These are phyloP conservation scores for Metschnikowia peoriensis DNA, from an alignment of 805 yeast genomes.

Conservation along the genomic window DNA sequence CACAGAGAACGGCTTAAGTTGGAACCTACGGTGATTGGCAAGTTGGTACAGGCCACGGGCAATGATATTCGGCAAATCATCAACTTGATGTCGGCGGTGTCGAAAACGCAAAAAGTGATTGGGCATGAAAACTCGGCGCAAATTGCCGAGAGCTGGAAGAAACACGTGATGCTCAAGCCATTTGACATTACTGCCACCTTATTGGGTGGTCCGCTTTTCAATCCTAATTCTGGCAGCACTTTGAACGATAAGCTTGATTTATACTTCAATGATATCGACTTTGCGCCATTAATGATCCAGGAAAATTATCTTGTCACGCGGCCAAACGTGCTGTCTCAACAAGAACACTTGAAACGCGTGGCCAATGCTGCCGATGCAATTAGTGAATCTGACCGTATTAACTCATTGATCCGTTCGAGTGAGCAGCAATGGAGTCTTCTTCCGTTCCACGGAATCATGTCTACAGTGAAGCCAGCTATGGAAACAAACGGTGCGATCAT, in stretches of 20 bases:
- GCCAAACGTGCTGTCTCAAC: conserved; percentile 50
- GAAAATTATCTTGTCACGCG: conserved; percentile 78
- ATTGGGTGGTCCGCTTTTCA: conserved; percentile 57
- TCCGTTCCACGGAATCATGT: conserved; percentile 86
- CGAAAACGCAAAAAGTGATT: conserved; percentile 66
- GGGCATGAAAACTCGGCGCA: conserved; percentile 61
- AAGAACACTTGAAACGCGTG: conserved; percentile 57
- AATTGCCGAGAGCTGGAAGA: conserved; percentile 75
- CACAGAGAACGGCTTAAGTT: conserved; percentile 76
- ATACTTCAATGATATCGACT: conserved; percentile 91
- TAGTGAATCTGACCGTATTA: conserved; percentile 81
- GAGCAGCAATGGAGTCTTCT: conserved; percentile 93
- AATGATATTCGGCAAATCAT: conserved; percentile 95
- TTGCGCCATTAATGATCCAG: conserved; percentile 93
- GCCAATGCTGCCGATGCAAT: conserved; percentile 84
- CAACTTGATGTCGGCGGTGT: conserved; percentile 80
- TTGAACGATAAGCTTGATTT: conserved; percentile 82
- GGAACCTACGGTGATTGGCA: conserved; percentile 78
- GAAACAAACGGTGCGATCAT: conserved; percentile 68
- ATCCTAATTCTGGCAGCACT: conserved; percentile 49
- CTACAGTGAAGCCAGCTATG: conserved; percentile 78
- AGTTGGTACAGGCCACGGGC: conserved; percentile 77
- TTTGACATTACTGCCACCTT: conserved; percentile 81
- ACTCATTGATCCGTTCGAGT: conserved; percentile 76
- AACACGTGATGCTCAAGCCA: conserved; percentile 86